phyloP scores from a whole-genome alignment of 2,329 filamentous ascomycete species.

The Fusarium heterosporum region DNA sequence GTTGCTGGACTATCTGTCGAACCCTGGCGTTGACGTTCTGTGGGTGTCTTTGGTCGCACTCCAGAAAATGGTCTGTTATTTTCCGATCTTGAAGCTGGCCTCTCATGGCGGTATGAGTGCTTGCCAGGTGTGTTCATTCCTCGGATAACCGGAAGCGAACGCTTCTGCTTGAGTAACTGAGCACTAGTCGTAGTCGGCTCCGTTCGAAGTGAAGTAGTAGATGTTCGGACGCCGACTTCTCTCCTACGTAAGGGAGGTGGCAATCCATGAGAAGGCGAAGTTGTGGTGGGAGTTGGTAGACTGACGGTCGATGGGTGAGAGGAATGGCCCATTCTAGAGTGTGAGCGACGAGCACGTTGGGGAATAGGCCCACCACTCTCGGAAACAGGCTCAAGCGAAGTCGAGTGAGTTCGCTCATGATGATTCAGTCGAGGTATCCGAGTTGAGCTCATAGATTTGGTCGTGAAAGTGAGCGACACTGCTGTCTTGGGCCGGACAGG shows the following conservation, averaged over 20 bases:
- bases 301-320: constrained; percentile 76
- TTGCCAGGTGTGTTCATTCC: constrained; percentile 64
- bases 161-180: constrained; percentile 73
- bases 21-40: constrained; percentile 67
- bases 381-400: constrained; percentile 88
- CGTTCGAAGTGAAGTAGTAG: constrained; percentile 64
- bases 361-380: constrained; percentile 83
- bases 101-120: constrained; percentile 63
- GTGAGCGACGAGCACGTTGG: constrained; percentile 68
- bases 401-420: constrained; percentile 76
- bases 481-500: constrained; percentile 78
- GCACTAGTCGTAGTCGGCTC: constrained; percentile 74
- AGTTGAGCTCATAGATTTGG: constrained; percentile 72
- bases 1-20: constrained; percentile 63
- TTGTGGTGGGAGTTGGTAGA: constrained; percentile 70
- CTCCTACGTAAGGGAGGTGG: constrained; percentile 72
- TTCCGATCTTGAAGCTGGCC: constrained; percentile 70
- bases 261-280: constrained; percentile 64
- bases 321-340: constrained; percentile 76
- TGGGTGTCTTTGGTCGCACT: constrained; percentile 76
- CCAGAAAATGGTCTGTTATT: constrained; percentile 62
- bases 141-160: constrained; percentile 71
- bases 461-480: constrained; percentile 91
- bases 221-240: constrained; percentile 67
- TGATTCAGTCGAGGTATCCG: constrained; percentile 82